Evolutionary conservation across 371 early-diverging fungal species (phyloP).

Genomic region (Dinochytrium kinnereticum): DNA sequence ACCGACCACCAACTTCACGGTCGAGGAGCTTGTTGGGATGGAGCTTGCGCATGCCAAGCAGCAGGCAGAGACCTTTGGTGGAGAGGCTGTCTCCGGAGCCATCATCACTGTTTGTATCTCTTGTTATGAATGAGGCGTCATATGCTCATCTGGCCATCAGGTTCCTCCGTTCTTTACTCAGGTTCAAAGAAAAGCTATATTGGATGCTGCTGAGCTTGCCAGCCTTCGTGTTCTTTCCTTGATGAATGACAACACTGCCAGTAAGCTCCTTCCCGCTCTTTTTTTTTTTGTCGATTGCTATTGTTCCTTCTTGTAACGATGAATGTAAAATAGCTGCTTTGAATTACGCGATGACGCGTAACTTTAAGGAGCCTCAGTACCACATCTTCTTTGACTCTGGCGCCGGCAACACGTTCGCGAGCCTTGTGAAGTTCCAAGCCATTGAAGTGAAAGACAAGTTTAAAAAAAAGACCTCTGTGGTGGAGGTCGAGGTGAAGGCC

Average conservation of each 20-base stretch:
- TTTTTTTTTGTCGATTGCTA: neutral
- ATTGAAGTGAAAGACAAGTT: slow-evolving; percentile 63
- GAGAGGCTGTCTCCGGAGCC: slow-evolving; percentile 77
- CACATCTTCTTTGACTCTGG: slow-evolving; percentile 97
- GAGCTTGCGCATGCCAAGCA: slow-evolving; percentile 86
- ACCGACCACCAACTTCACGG: slow-evolving; percentile 58
- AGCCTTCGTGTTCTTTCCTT: slow-evolving; percentile 82
- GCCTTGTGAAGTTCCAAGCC: slow-evolving; percentile 81
- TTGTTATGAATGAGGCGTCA: neutral
- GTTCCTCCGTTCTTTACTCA: slow-evolving; percentile 91
- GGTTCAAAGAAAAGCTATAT: slow-evolving; percentile 87
- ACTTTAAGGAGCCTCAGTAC: slow-evolving; percentile 75
- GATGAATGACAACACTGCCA: slow-evolving; percentile 92
- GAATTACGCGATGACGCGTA: slow-evolving; percentile 84
- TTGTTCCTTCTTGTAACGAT: no score
- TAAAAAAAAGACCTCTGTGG: slow-evolving; percentile 61
- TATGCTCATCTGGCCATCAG: slow-evolving; percentile 42
- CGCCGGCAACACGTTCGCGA: slow-evolving; percentile 89
- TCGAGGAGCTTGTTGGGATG: slow-evolving; percentile 93
- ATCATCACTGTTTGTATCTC: slow-evolving; percentile 78
- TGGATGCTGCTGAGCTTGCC: slow-evolving; percentile 94
- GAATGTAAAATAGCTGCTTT: slow-evolving; percentile 88
- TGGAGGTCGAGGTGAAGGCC: slow-evolving; percentile 79
- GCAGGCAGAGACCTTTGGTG: slow-evolving; percentile 79
- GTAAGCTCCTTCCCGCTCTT: slow-evolving; percentile 45